Percentiles rank a stretch among this genome's conserved stretches.
phyloP scores from a whole-genome alignment of 2,329 filamentous ascomycete genomes.

The Microsporum audouinii region DNA sequence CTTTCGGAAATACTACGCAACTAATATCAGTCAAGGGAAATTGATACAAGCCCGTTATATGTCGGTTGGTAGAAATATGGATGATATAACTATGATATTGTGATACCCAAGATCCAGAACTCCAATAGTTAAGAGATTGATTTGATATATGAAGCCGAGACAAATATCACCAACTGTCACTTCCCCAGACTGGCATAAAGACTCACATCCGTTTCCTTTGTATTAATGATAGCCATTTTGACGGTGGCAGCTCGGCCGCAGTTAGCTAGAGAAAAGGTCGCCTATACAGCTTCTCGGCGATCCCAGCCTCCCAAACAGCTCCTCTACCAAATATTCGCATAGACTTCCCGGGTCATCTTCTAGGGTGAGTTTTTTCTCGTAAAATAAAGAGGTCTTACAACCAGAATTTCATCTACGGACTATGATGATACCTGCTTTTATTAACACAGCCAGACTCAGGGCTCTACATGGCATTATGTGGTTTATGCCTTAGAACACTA shows the following conservation, averaged over 20 bases:
- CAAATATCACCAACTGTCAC: too few species aligned
- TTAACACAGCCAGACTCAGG: slow-evolving; percentile 17
- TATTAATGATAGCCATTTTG: too few species aligned
- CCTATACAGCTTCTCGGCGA: background rate
- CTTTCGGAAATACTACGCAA: background rate
- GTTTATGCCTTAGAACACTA: slow-evolving; percentile 18
- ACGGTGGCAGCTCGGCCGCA: too few species aligned
- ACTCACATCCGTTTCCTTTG: too few species aligned
- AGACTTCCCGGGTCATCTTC: background rate
- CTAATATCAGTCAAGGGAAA: background rate
- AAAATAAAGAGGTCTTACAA: slow-evolving; percentile 30
- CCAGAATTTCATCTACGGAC: slow-evolving; percentile 28
- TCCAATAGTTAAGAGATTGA: too few species aligned
- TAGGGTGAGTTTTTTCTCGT: slow-evolving; percentile 19
- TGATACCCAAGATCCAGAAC: too few species aligned
- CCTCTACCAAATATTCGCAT: background rate
- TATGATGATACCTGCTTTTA: slow-evolving; percentile 16
- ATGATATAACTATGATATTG: too few species aligned
- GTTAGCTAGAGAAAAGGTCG: background rate
- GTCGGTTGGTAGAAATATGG: too few species aligned
- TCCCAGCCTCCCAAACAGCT: background rate
- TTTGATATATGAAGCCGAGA: too few species aligned
- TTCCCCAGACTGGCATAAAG: too few species aligned
- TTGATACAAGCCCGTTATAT: background rate
- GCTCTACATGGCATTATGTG: slow-evolving; percentile 16